phyloP scores from a whole-genome alignment of 148 eudicot genomes.

The Rhododendron williamsianum region DNA sequence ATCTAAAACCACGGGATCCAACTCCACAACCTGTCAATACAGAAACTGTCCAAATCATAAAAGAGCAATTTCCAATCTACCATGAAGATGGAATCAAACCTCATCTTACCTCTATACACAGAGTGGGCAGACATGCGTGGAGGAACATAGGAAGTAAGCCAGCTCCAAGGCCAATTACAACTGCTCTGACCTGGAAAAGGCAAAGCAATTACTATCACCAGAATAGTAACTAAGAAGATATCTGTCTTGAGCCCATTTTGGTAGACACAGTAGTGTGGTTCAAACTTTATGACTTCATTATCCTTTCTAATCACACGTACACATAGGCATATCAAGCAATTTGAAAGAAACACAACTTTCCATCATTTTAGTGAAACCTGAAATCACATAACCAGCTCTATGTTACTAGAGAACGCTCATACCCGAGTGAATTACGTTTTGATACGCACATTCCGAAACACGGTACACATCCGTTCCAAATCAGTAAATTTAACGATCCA shows the following conservation, averaged over 20 bases:
- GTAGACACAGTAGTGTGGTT: background rate
- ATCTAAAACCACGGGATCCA: conserved; percentile 70
- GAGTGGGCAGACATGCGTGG: conserved; percentile 46
- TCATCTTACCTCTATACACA: conserved; percentile 57
- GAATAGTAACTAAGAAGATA: background rate
- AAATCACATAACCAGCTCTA: background rate
- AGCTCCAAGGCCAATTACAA: conserved; percentile 96
- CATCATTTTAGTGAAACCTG: background rate
- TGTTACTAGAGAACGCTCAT: background rate
- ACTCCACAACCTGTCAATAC: conserved; percentile 65
- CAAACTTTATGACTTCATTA: background rate
- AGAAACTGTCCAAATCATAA: conserved; percentile 11
- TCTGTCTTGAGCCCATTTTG: background rate
- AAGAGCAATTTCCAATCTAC: conserved; percentile 9
- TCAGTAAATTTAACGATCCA: background rate
- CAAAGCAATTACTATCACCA: background rate
- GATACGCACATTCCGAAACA: background rate
- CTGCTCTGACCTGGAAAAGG: conserved; percentile 51
- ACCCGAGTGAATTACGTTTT: background rate
- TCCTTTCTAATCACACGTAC: background rate
- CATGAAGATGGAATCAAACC: conserved; percentile 6
- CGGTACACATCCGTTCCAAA: background rate
- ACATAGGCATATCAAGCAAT: background rate
- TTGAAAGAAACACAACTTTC: background rate
- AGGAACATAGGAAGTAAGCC: conserved; percentile 96